A percentile compares a stretch with the other conserved stretches of the same genome.
Evolutionary conservation across 306 rosid genomes (phyloP).

Genomic region (Cicer bijugum): DNA sequence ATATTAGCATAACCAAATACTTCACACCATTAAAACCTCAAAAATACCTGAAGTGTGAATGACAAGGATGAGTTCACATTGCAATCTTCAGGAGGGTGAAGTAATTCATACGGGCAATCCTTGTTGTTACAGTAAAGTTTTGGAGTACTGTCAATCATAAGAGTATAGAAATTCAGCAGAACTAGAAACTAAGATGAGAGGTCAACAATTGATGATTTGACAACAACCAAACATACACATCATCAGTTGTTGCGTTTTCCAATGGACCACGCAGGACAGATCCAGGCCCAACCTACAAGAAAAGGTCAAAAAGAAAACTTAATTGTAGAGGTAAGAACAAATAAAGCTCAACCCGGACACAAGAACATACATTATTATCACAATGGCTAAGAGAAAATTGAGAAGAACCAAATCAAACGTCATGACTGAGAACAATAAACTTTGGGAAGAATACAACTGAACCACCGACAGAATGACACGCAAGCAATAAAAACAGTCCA

Average conservation of each 20-base stretch:
- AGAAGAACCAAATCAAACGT: conserved; percentile 26
- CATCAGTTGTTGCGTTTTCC: conserved; percentile 79
- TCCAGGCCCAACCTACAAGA: conserved; percentile 86
- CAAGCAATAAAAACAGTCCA: conserved; percentile 14
- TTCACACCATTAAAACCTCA: conserved; percentile 33
- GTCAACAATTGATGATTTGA: conserved; percentile 40
- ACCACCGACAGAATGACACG: conserved; percentile 20
- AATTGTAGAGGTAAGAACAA: conserved; percentile 21
- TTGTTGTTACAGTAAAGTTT: conserved; percentile 75
- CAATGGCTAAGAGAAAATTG: conserved; percentile 12
- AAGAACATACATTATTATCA: conserved; percentile 27
- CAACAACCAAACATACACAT: conserved; percentile 66
- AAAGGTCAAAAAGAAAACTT: conserved; percentile 43
- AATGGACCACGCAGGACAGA: conserved; percentile 94
- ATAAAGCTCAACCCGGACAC: conserved; percentile 24
- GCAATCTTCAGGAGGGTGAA: conserved; percentile 98
- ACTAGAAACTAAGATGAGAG: conserved; percentile 24
- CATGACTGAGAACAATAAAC: conserved; percentile 10
- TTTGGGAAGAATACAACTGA: conserved; percentile 20
- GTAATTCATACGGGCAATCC: conserved; percentile 78
- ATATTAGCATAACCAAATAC: conserved; percentile 36
- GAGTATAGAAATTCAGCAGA: conserved; percentile 39
- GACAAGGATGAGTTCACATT: conserved; percentile 92
- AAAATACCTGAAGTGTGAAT: conserved; percentile 89
- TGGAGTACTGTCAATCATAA: conserved; percentile 70